Percentiles rank a stretch among this genome's conserved stretches.
phyloP scores from a whole-genome alignment of 1,284 basidiomycete genomes.

The Pyrrhoderma noxium region DNA sequence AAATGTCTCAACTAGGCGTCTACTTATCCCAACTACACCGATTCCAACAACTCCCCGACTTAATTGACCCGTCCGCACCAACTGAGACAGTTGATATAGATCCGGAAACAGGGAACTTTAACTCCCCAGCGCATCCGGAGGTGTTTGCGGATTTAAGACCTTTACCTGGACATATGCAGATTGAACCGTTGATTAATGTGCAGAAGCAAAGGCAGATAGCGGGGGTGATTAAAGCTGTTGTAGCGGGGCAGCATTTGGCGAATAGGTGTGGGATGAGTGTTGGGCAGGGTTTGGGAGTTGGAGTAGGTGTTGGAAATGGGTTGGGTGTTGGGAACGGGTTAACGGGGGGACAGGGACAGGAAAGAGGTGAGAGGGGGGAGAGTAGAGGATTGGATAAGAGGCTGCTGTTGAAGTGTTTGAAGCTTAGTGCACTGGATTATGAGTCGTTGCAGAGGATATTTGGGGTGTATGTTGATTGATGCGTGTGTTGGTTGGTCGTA shows the following conservation, averaged over 20 bases:
- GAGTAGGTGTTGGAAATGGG: too few species aligned
- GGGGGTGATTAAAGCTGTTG: conserved; percentile 65
- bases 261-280: conserved; percentile 60
- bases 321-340: too few species aligned
- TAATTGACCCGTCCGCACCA: conserved; percentile 78
- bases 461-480: conserved; percentile 15
- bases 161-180: conserved; percentile 63
- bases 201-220: conserved; percentile 82
- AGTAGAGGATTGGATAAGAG: conserved; percentile 52
- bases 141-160: conserved; percentile 66
- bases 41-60: conserved; percentile 63
- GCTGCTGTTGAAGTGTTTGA: conserved; percentile 67
- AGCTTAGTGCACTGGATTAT: conserved; percentile 54
- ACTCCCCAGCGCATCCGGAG: conserved; percentile 63
- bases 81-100: conserved; percentile 61
- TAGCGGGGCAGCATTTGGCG: conserved; percentile 75
- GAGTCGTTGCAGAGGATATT: conserved; percentile 36
- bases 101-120: conserved; percentile 51
- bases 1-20: too few species aligned
- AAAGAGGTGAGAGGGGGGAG: too few species aligned
- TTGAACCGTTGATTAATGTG: conserved; percentile 83
- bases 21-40: conserved; percentile 70
- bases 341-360: too few species aligned
- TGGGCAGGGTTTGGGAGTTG: too few species aligned
- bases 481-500: neutral